Base-by-base conservation (phyloP, 2,329 filamentous ascomycete species). In the Fusarium xylarioides region DNA sequence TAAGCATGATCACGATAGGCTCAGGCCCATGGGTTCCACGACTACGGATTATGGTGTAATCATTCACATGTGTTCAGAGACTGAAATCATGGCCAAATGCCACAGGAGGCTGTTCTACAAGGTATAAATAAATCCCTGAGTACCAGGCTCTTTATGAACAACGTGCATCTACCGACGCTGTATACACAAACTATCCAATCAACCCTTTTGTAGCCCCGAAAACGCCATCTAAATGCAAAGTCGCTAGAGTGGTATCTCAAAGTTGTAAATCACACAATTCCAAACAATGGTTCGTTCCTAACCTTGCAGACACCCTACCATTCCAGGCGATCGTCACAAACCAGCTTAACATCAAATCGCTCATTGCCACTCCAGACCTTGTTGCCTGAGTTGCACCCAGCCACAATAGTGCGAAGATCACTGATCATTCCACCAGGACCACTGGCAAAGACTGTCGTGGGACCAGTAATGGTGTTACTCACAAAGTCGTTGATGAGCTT, bases 241-340 rank as follows among this genome's bases (percentile, higher is more conserved):
- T 55, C 49, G 55, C 54, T 32, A 69, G 46, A 23, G 71, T 77
- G 75, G 75, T 77, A 77, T 77, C 75, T 77, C 44, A 63, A 68
- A 49, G 44, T 65, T 52, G 50, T 43, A 30, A 64, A 76, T 61
- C 52, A 60, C 40, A 53, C 68, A 62, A 50, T 42, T 50, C 32
- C 46, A 64, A 37, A 34, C 54, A 19, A 32, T 46, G 19, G 38
- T 59, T 47, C 19, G 26, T 40, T 52, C 26, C 44, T 55, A 40
- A 38, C 49, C 46, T 34, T 42, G 30, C 30, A 9, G 42, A 23
- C 43, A 55, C 14, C 52, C 44, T 73, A 87, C 81, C 85, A 85
- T 78, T 89, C 88, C 67, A 91, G 79, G 47, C 90, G 84, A 81
- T 91, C 89, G 79, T 92, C 90, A 76, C 87, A 90, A 35, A 88